Evolutionary conservation across 225 moss, liverwort and hornwort species (phyloP), one percentile per base, ranked within the genome.

Genomic region (Pseudoscleropodium purum): DNA sequence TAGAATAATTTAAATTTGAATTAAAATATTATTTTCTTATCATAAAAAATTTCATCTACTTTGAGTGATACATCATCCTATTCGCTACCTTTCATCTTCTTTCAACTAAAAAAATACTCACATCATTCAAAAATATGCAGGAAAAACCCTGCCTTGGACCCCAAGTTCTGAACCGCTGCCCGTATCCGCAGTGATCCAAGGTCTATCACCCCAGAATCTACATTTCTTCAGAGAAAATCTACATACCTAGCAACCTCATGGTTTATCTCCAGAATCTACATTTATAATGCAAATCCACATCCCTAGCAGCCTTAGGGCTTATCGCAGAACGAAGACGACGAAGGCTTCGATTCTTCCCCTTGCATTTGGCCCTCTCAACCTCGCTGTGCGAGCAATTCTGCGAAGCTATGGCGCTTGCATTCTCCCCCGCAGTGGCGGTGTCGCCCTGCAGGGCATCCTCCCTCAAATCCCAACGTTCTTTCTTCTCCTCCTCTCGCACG

Each of bases 351-450:
- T 47, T 30, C 7, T 34, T 20, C 52, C n/a, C 66, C 54, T 41
- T 75, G 54, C 54, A 56, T 23, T 90, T 86, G 74, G 64, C 78
- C 86, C 57, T 13, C 36, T 36, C 63, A 20, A 57, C 18, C 47
- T 51, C 31, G n/a, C 37, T 34, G 61, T 65, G 81, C 30, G 23
- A 27, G 75, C 31, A 63, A 72, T 83, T 51, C 33, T 54, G 66
- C 24, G 80, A 75, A 83, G 90, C 91, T 66, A 93, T 93, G 93
- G 90, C 93, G 39, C 84, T 90, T 39, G 88, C 93, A 77, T 75
- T 91, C 27, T 77, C 59, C 10, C 52, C 90, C 37, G 87, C 88
- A 36, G 89, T 84, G 65, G 41, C 52, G 18, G 49, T 87, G 62
- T 34, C 43, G 77, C 72, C 87, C 60, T 19, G 75, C 9, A 80